Evolutionary conservation across 1,284 basidiomycete species (phyloP), one percentile per base, ranked within the genome.

Genomic region (Cryptococcus neoformans): DNA sequence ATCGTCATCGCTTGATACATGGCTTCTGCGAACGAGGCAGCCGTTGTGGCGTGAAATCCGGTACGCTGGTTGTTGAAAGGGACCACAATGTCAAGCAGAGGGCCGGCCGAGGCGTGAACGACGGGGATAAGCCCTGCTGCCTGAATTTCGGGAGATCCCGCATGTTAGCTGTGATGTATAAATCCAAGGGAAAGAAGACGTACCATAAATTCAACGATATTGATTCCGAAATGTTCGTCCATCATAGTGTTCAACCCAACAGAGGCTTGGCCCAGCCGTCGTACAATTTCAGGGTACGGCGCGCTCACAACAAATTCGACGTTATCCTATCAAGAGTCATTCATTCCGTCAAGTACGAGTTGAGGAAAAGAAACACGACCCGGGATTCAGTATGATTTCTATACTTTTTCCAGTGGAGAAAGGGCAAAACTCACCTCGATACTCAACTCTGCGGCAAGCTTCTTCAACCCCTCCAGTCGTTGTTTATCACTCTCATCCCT

Each of bases 151-250:
- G 28, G 28, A 28, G 28, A 28, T 28, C 28, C 28, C 21, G 41
- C 50, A 56, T 44, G 36, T 45, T 36, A 59, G 58, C 51, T 4
- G 51, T 28, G 28, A 55, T n/a, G 14, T 28, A 12, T 12, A 39
- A 10, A 51, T 21, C 38, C 38, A 17, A 57, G 28, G 50, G 21
- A 28, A 3, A 36, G 17, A n/a, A 10, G 39, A 74, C 84, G 56
- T 53, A 89, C 92, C 94, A 98, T 95, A 67, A 91, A 95, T 74
- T 99, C 95, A 7, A 99, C 95, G 16, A 99, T 84, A 67, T 94
- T 96, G 74, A 99, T 99, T 1, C 96, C 96, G 66, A 99, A 99
- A 74, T 99, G 95, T 76, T 99, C 96, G 71, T 99, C 94, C 1
- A 94, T 85, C 95, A 99, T 99, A 4, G 95, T 98, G 70, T 90